Conservation (phyloP, 305 asterid species). For the Rubia tinctorum region DNA sequence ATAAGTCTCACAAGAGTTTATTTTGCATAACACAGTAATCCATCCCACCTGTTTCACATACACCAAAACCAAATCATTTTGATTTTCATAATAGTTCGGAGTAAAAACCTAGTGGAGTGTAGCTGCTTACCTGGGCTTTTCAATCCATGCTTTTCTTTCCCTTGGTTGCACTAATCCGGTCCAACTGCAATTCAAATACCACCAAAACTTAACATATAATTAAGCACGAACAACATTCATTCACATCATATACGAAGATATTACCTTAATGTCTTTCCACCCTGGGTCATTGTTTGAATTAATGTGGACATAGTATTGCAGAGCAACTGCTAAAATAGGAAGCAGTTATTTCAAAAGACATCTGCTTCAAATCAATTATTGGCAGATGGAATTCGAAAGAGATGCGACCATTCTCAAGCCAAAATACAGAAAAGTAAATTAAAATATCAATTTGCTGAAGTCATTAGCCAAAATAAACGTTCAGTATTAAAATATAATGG, state of each 20-base stretch:
- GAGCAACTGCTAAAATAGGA: constrained; percentile 69
- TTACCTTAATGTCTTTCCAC: constrained; percentile 92
- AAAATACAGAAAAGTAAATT: neutral
- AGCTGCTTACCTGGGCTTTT: no score
- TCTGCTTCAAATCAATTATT: neutral
- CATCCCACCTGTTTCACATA: no score
- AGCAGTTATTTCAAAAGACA: no score
- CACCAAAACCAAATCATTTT: no score
- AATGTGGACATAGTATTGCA: constrained; percentile 83
- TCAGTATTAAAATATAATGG: neutral
- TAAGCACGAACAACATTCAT: neutral
- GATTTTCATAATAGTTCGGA: no score
- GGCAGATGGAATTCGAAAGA: neutral
- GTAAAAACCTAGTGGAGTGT: no score
- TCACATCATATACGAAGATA: constrained; percentile 1
- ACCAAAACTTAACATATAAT: no score
- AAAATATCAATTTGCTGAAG: neutral
- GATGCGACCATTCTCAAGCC: neutral
- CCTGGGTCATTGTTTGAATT: constrained; percentile 89
- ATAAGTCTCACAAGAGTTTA: no score
- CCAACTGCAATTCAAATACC: no score
- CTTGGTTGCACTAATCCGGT: no score
- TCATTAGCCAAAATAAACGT: neutral
- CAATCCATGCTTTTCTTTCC: no score
- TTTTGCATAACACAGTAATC: no score